Conservation (phyloP, 2,329 filamentous ascomycete species). For the Epichloe scottii region DNA sequence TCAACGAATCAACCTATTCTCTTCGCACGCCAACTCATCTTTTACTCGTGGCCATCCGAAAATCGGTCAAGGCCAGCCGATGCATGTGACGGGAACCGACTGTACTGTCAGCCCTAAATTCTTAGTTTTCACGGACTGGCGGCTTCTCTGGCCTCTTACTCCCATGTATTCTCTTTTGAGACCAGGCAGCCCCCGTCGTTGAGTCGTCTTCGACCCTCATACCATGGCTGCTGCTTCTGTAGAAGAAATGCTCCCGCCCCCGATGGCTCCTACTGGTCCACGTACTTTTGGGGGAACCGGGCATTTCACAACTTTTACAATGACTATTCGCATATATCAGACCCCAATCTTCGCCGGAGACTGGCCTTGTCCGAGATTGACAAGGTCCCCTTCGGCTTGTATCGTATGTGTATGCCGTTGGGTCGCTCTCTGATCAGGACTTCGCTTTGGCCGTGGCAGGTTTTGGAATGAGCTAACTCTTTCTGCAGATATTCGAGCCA, state of each 20-base stretch:
- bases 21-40: not conserved
- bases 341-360: slow-evolving; percentile 65
- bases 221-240: slow-evolving; percentile 19
- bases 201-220: slow-evolving; percentile 4
- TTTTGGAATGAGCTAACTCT: not conserved
- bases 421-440: not conserved
- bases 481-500: slow-evolving; percentile 48
- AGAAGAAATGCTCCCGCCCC: slow-evolving; percentile 30
- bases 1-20: not conserved
- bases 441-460: not conserved
- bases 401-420: slow-evolving; percentile 31
- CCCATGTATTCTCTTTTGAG: slow-evolving; percentile 16
- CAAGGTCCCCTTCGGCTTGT: slow-evolving; percentile 64
- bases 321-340: slow-evolving; percentile 50
- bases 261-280: slow-evolving; percentile 21
- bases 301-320: slow-evolving; percentile 67
- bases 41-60: not conserved
- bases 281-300: slow-evolving; percentile 50
- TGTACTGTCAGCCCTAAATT: not conserved
- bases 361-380: slow-evolving; percentile 69
- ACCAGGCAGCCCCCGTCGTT: slow-evolving; percentile 6
- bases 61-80: not conserved
- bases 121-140: not conserved
- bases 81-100: too few species aligned
- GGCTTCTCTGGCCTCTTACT: not conserved